These are phyloP conservation scores for Dalechampia spathulata DNA, from an alignment of 441 rosid species.

Conservation along the genomic window DNA sequence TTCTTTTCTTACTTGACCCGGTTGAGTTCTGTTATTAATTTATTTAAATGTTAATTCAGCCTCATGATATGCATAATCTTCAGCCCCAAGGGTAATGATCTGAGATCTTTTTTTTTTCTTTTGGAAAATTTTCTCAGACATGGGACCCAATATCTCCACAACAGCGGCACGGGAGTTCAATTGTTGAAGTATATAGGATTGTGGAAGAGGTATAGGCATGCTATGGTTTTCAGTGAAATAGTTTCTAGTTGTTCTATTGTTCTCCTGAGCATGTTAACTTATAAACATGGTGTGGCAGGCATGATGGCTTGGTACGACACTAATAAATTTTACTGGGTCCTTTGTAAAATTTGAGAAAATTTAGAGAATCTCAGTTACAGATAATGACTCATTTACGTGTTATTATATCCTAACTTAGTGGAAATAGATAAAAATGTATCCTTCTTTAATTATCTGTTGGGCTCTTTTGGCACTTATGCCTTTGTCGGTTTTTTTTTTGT, in stretches of 20 bases:
- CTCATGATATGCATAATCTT: background rate
- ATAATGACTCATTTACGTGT: background rate
- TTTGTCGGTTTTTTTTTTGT: background rate
- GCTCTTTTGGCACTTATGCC: background rate
- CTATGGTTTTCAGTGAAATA: background rate
- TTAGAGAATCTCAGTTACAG: background rate
- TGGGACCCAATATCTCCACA: slow-evolving; percentile 99
- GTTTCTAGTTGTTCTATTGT: background rate
- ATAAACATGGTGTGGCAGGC: background rate
- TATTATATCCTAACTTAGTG: background rate
- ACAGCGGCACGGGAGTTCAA: slow-evolving; percentile 91
- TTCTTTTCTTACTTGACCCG: background rate
- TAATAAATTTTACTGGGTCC: background rate
- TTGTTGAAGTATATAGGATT: slow-evolving; percentile 93
- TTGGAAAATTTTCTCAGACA: slow-evolving; percentile 35
- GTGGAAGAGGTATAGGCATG: slow-evolving; percentile 76
- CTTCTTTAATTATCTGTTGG: background rate
- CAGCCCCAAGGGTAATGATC: background rate
- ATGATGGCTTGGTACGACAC: background rate
- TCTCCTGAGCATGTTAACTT: background rate
- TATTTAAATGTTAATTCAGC: background rate
- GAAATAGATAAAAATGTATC: too few relatives aligned
- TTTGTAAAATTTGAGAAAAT: slow-evolving; percentile 5
- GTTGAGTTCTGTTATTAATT: too few relatives aligned
- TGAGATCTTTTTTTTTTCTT: slow-evolving; percentile 1